Base-by-base conservation (phyloP, 2,329 filamentous ascomycete genomes). In the Fusarium hostae region DNA sequence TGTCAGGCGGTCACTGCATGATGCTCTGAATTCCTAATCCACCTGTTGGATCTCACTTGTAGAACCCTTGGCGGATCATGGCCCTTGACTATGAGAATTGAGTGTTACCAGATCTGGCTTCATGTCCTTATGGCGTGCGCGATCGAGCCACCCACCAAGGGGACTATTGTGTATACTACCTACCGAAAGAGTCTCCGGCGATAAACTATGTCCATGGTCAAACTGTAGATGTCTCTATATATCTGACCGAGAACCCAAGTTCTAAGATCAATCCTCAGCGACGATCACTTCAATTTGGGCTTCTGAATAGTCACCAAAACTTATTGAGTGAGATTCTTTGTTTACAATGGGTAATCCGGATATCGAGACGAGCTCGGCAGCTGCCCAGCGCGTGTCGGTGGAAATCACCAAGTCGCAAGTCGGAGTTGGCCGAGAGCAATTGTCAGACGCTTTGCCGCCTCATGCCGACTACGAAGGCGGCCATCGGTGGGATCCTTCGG, bases 401-500 rank as follows among this genome's bases (percentile, higher is more conserved):
- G 77, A 78, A 41, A 64, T 74, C 57, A 60, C 65, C 63, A 78
- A 78, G 62, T 45, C 52, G 18, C 66, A 70, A 5, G 72, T 79
- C 63, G 77, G 76, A 24, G 78, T 84, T 58, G 83, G 83, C 13
- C 81, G 82, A 24, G 76, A 81, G 61, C 78, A 83, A 39, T 77
- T 84, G 51, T 77, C 79, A 55, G 61, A 74, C 8, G 64, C 75
- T 22, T 40, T 79, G 3, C 75, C 77, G 10, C 78, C 78, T 24
- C 78, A 79, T 32, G 75, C 68, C 13, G 62, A 73, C 18, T 84
- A 84, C 62, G 83, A 85, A 56, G 82, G 82, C 41, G 74, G 75
- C 35, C 83, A 84, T 70, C 79, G 83, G 44, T 84, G 78, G 74
- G 83, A 84, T 62, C 81, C 82, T 0, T 52, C 75, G 15, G 79